phyloP scores from a whole-genome alignment of 495 filamentous ascomycete species.

The Tuber umbilicatum region DNA sequence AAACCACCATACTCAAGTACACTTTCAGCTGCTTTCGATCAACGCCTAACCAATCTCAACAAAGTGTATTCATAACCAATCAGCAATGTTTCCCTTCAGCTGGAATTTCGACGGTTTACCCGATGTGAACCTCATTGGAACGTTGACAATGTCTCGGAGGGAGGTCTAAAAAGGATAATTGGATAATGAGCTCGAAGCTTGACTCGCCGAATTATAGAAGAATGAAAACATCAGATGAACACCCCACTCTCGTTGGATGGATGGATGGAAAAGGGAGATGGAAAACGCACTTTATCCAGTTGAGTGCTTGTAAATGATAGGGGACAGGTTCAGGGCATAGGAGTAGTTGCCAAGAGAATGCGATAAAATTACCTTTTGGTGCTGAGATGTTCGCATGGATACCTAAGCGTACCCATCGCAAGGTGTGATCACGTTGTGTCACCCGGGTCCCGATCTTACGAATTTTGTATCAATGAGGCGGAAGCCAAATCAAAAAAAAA shows the following conservation, averaged over 20 bases:
- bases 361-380: not conserved
- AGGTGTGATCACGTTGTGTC: not conserved
- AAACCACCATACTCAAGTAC: not conserved
- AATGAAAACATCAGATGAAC: not conserved
- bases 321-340: not conserved
- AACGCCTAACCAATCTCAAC: not conserved
- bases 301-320: not conserved
- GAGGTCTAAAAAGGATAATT: not conserved
- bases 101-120: not conserved
- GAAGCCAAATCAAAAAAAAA: not conserved
- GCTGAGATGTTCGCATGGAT: slow-evolving; percentile 3
- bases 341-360: not conserved
- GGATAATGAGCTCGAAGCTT: not conserved
- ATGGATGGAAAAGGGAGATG: not conserved
- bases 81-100: not conserved
- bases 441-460: not conserved
- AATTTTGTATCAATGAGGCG: not conserved
- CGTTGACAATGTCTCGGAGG: slow-evolving; percentile 1
- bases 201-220: not conserved
- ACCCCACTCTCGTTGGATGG: not conserved
- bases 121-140: not conserved
- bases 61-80: slow-evolving; percentile 2
- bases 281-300: not conserved
- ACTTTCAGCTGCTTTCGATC: not conserved
- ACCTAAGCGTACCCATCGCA: not conserved